Conservation (phyloP, 2,329 filamentous ascomycete species). For the Ilyonectria mors-panacis region DNA sequence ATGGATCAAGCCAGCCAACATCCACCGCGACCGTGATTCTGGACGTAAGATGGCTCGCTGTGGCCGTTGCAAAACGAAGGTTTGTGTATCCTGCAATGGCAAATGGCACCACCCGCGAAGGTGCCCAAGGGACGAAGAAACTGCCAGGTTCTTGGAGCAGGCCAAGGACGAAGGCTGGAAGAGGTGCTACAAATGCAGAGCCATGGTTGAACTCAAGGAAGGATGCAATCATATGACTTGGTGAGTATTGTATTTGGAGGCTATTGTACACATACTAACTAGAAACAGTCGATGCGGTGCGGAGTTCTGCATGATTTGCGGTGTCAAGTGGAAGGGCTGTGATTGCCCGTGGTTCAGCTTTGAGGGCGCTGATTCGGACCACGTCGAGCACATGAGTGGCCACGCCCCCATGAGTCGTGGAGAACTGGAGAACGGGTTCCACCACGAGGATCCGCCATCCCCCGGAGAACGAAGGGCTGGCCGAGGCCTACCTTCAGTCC, state of each 20-base stretch:
- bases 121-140: constrained; percentile 81
- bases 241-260: constrained; percentile 61
- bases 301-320: constrained; percentile 91
- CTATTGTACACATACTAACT: constrained; percentile 30
- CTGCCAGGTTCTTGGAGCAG: constrained; percentile 73
- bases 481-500: constrained; percentile 42
- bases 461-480: constrained; percentile 49
- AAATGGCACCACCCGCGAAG: constrained; percentile 79
- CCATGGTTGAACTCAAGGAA: constrained; percentile 83
- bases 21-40: constrained; percentile 69
- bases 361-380: constrained; percentile 67
- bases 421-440: constrained; percentile 40
- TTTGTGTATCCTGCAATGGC: constrained; percentile 81
- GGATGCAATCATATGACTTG: constrained; percentile 93
- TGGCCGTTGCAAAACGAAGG: constrained; percentile 78
- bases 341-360: constrained; percentile 87
- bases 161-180: constrained; percentile 81
- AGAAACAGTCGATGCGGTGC: constrained; percentile 78
- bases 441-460: constrained; percentile 42
- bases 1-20: constrained; percentile 83
- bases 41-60: constrained; percentile 80
- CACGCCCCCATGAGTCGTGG: constrained; percentile 55
- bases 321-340: constrained; percentile 85
- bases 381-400: constrained; percentile 67
- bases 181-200: constrained; percentile 80